These are phyloP conservation scores for Coemansia sp. DNA, from an alignment of 192 early-diverging fungal genomes.

Conservation along the genomic window DNA sequence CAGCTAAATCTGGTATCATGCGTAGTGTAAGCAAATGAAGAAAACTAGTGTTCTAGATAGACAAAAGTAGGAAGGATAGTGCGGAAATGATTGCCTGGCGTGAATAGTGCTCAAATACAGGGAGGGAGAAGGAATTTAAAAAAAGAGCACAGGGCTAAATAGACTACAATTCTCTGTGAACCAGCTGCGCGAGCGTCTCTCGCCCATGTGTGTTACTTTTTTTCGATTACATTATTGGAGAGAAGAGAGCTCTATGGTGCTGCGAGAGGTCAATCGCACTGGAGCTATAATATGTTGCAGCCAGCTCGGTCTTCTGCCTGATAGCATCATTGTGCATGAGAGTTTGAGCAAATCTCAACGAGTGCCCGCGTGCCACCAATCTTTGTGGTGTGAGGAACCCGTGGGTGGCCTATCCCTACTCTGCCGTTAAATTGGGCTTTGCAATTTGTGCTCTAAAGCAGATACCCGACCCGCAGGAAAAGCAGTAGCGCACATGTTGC, in stretches of 20 bases:
- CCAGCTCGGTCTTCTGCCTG: neutral
- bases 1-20: neutral
- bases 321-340: neutral
- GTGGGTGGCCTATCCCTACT: neutral
- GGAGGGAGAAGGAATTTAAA: neutral
- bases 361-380: neutral
- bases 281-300: neutral
- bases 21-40: neutral
- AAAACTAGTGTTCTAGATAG: neutral
- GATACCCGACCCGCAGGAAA: neutral
- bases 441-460: neutral
- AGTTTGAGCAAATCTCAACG: neutral
- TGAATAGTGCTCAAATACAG: neutral
- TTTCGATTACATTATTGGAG: neutral
- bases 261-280: neutral
- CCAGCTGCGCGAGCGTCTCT: neutral
- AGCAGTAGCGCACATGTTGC: neutral
- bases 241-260: neutral
- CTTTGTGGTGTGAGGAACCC: neutral
- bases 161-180: neutral
- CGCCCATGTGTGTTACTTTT: neutral
- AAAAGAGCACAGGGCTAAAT: neutral
- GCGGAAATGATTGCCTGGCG: neutral
- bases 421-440: too few relatives aligned
- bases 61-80: neutral